These are phyloP conservation scores for Primulina huaijiensis DNA, from an alignment of 257 asterid genomes.

Conservation along the genomic window DNA sequence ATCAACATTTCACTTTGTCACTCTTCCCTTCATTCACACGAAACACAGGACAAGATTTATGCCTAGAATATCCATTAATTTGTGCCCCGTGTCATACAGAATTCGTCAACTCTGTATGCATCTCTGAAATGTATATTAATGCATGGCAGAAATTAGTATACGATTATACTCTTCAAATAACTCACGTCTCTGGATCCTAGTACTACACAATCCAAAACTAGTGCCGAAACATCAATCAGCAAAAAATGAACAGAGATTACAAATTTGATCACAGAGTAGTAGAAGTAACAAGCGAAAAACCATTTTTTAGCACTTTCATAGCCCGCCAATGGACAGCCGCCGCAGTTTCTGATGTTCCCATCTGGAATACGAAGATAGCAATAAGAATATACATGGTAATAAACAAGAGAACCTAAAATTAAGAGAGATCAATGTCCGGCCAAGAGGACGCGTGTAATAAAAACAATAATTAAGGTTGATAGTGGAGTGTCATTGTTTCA, in stretches of 20 bases:
- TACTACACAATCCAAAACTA: not conserved
- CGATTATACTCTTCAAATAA: not conserved
- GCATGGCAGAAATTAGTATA: not conserved
- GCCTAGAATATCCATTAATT: not conserved
- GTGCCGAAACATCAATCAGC: not conserved
- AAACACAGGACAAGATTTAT: not conserved
- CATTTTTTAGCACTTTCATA: constrained; percentile 49
- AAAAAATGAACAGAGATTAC: not conserved
- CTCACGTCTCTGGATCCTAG: not conserved
- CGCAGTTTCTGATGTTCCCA: constrained; percentile 85
- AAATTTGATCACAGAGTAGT: constrained; percentile 24
- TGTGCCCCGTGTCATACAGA: not conserved
- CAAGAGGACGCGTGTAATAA: not conserved
- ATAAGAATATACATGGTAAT: not conserved
- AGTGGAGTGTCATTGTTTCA: not conserved
- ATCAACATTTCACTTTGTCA: not conserved
- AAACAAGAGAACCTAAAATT: not conserved
- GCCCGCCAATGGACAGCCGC: constrained; percentile 97
- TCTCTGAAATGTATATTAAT: not conserved
- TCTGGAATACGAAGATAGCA: constrained; percentile 40
- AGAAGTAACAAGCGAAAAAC: constrained; percentile 27
- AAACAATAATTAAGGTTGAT: not conserved
- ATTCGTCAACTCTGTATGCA: not conserved
- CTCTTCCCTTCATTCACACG: too few relatives aligned
- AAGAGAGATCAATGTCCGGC: not conserved